These are phyloP conservation scores for Fusarium nodosum DNA, from an alignment of 2,329 filamentous ascomycete genomes.

Conservation along the genomic window DNA sequence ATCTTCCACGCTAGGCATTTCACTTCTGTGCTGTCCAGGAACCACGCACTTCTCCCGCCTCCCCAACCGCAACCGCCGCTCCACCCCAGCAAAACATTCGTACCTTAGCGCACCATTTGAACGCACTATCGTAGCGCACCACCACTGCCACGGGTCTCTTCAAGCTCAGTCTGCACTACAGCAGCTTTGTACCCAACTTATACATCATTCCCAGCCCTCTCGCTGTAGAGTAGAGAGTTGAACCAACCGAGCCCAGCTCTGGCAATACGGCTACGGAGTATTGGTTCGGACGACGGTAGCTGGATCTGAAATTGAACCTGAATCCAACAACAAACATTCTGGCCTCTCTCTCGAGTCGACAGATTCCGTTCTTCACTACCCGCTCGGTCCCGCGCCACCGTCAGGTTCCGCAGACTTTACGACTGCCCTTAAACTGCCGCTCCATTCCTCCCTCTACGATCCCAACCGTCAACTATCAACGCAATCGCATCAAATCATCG, in stretches of 20 bases:
- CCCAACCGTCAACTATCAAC: slow-evolving; percentile 41
- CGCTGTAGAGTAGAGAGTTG: slow-evolving; percentile 34
- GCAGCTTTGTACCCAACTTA: slow-evolving; percentile 41
- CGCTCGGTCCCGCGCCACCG: slow-evolving; percentile 36
- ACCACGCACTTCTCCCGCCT: slow-evolving; percentile 40
- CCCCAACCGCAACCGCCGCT: slow-evolving; percentile 41
- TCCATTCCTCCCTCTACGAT: slow-evolving; percentile 39
- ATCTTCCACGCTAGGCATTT: slow-evolving; percentile 51
- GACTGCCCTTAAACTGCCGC: slow-evolving; percentile 44
- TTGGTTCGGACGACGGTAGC: slow-evolving; percentile 45
- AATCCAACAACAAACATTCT: slow-evolving; percentile 15
- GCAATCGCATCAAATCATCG: slow-evolving; percentile 32
- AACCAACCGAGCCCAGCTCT: slow-evolving; percentile 38
- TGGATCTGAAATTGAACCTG: slow-evolving; percentile 8
- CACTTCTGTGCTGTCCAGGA: slow-evolving; percentile 39
- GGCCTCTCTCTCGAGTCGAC: slow-evolving; percentile 25
- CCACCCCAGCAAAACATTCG: slow-evolving; percentile 47
- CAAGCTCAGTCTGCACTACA: slow-evolving; percentile 46
- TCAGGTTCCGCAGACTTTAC: slow-evolving; percentile 41
- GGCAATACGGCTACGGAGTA: slow-evolving; percentile 36
- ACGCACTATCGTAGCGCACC: slow-evolving; percentile 39
- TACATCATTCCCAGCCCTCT: slow-evolving; percentile 48
- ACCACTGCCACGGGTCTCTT: slow-evolving; percentile 42
- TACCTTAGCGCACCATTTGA: slow-evolving; percentile 42
- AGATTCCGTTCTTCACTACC: slow-evolving; percentile 20